Evolutionary conservation across 768 basidiomycete species (phyloP).

Genomic region (Lactarius sanguifluus): DNA sequence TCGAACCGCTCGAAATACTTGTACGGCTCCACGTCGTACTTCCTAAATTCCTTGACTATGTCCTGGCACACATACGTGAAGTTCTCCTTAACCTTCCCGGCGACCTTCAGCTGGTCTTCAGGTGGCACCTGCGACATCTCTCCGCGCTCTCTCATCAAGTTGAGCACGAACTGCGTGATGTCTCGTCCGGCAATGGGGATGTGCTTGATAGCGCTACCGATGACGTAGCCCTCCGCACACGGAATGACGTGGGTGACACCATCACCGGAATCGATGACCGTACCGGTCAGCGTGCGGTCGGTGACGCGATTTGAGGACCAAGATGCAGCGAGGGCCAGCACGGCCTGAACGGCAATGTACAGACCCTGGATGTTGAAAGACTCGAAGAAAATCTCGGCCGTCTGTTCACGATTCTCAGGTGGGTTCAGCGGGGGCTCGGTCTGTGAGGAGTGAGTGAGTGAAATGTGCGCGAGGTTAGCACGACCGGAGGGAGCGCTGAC

Average conservation of each 20-base stretch:
- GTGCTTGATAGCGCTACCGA: constrained; percentile 98
- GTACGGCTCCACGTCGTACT: constrained; percentile 94
- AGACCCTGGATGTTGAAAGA: constrained; percentile 99
- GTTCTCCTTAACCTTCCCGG: constrained; percentile 94
- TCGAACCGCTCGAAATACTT: constrained; percentile 94
- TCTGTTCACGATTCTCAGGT: constrained; percentile 98
- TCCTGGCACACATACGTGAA: constrained; percentile 99
- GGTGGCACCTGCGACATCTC: constrained; percentile 89
- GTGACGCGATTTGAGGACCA: constrained; percentile 91
- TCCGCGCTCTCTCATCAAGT: constrained; percentile 91
- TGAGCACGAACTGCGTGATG: constrained; percentile 94
- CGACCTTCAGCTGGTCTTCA: constrained; percentile 90
- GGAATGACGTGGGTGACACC: constrained; percentile 99
- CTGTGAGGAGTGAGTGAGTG: constrained; percentile 41
- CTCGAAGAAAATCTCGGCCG: constrained; percentile 99
- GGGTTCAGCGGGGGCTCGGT: constrained; percentile 99
- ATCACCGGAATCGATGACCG: constrained; percentile 98
- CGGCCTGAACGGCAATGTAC: constrained; percentile 98
- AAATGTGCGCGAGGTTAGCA: not conserved
- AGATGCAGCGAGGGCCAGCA: constrained; percentile 95
- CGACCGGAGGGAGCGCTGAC: constrained; percentile 50
- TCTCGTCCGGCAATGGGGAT: constrained; percentile 98
- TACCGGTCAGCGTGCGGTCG: constrained; percentile 92
- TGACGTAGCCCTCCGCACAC: constrained; percentile 96
- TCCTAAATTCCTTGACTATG: constrained; percentile 97